These are phyloP conservation scores for Penicillium janthinellum DNA, from an alignment of 2,329 filamentous ascomycete genomes.

Conservation along the genomic window DNA sequence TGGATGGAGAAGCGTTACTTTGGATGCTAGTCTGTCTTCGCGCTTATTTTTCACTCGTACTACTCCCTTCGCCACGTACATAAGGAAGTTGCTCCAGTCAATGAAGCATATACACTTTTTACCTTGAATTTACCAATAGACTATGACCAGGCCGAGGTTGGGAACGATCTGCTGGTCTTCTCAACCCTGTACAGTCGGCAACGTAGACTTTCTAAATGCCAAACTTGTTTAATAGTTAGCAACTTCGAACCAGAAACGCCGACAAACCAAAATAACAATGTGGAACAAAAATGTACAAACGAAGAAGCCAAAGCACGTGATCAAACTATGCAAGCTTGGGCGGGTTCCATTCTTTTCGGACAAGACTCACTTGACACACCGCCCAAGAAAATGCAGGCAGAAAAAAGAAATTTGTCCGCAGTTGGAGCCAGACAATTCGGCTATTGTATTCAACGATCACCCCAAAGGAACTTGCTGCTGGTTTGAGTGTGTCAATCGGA, in stretches of 20 bases:
- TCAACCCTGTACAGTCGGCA: too few relatives aligned
- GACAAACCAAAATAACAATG: background rate
- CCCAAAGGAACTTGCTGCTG: background rate
- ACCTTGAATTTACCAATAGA: background rate
- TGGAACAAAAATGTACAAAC: background rate
- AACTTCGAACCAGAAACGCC: too few relatives aligned
- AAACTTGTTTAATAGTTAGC: too few relatives aligned
- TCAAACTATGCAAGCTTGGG: background rate
- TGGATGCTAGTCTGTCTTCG: conserved; percentile 62
- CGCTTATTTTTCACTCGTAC: background rate
- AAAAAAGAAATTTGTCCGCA: conserved; percentile 27
- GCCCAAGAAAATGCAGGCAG: conserved; percentile 18
- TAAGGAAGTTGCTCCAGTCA: conserved; percentile 8
- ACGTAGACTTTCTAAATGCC: too few relatives aligned
- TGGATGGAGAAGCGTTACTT: conserved; percentile 93
- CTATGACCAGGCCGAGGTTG: background rate
- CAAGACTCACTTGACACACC: conserved; percentile 15
- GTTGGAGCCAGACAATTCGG: background rate
- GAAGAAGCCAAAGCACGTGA: too few relatives aligned
- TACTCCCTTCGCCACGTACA: background rate
- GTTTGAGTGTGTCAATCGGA: background rate
- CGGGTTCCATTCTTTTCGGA: conserved; percentile 2
- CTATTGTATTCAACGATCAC: background rate
- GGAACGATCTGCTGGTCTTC: background rate
- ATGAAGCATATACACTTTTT: background rate